Evolutionary conservation across 1,284 basidiomycete genomes (phyloP).

Genomic region (Moesziomyces sp.): DNA sequence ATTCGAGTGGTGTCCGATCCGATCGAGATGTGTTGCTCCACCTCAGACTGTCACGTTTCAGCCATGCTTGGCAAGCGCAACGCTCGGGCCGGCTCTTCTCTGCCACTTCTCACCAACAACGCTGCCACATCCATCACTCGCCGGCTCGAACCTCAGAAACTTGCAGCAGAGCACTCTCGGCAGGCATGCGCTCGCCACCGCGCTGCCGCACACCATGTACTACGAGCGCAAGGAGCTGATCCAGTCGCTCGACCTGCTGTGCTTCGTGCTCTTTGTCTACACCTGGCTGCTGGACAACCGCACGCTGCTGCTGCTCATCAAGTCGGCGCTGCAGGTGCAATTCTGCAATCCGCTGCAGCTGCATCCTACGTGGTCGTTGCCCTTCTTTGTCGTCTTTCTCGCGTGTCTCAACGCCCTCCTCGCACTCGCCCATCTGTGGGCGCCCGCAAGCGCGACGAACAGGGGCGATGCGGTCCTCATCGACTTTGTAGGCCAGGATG

Average conservation of each 20-base stretch:
- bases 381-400: constrained; percentile 42
- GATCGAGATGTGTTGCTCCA: background rate
- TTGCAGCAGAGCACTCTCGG: background rate
- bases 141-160: background rate
- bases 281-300: constrained; percentile 52
- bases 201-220: constrained; percentile 27
- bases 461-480: constrained; percentile 40
- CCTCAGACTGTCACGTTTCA: too few relatives aligned
- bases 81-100: too few relatives aligned
- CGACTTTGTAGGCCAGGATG: constrained; percentile 56
- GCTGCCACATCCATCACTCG: too few relatives aligned
- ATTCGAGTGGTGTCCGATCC: background rate
- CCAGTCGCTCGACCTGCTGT: constrained; percentile 53
- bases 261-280: constrained; percentile 54
- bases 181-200: constrained; percentile 17
- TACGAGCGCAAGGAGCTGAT: constrained; percentile 50
- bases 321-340: constrained; percentile 43
- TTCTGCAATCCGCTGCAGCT: constrained; percentile 47
- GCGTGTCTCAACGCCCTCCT: constrained; percentile 33
- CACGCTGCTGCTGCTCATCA: constrained; percentile 40
- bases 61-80: too few relatives aligned
- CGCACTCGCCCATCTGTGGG: constrained; percentile 29
- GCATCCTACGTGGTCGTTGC: constrained; percentile 39
- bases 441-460: constrained; percentile 10
- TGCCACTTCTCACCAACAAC: too few relatives aligned